Evolutionary conservation across 2,329 filamentous ascomycete species (phyloP).

Genomic region (Neoascochyta sp.): DNA sequence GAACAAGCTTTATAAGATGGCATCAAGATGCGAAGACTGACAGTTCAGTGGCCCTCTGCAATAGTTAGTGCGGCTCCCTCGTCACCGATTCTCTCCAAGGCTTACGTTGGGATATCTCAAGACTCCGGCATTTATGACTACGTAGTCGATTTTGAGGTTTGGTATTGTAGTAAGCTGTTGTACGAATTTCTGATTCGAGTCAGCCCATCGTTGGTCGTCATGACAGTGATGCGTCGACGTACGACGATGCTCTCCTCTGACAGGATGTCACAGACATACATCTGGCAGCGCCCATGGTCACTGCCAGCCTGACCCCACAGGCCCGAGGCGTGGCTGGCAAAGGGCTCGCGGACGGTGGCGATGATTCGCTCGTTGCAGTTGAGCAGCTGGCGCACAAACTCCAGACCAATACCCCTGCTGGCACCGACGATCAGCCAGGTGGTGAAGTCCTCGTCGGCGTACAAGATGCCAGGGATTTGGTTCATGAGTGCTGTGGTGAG

Average conservation of each 20-base stretch:
- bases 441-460: slow-evolving; percentile 40
- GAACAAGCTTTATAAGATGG: too few species aligned
- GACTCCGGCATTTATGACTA: slow-evolving; percentile 57
- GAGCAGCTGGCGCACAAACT: slow-evolving; percentile 52
- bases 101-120: slow-evolving; percentile 56
- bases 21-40: too few species aligned
- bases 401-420: slow-evolving; percentile 50
- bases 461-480: slow-evolving; percentile 43
- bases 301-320: slow-evolving; percentile 43
- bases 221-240: slow-evolving; percentile 13
- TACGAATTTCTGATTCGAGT: slow-evolving; percentile 42
- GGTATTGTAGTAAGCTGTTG: slow-evolving; percentile 39
- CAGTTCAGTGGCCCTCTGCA: slow-evolving; percentile 51
- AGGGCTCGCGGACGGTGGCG: slow-evolving; percentile 49
- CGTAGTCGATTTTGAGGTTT: slow-evolving; percentile 49
- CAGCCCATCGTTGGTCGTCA: slow-evolving; percentile 1
- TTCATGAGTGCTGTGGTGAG: slow-evolving; percentile 33
- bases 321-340: slow-evolving; percentile 39
- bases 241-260: slow-evolving; percentile 50
- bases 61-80: slow-evolving; percentile 24
- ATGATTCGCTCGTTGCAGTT: slow-evolving; percentile 48
- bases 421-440: slow-evolving; percentile 49
- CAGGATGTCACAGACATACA: slow-evolving; percentile 53
- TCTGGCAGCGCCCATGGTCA: slow-evolving; percentile 46
- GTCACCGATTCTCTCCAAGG: slow-evolving; percentile 5